These are phyloP conservation scores for Skeletonema marinoi DNA, from an alignment of 108 stramenopile genomes.

Conservation along the genomic window DNA sequence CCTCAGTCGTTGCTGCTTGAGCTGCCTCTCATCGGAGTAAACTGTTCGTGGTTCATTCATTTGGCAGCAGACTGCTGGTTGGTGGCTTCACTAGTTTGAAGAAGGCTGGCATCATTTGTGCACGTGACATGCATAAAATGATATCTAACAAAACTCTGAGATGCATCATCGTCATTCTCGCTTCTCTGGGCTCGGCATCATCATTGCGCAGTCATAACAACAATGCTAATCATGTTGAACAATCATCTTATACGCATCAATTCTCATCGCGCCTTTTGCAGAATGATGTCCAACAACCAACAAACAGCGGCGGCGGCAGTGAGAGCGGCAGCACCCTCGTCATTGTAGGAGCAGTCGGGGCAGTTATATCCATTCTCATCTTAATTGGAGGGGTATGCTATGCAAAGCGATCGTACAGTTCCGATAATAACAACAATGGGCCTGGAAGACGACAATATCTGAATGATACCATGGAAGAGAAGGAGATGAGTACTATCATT, in stretches of 20 bases:
- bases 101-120: not conserved
- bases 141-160: not conserved
- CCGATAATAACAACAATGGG: not conserved
- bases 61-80: not conserved
- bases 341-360: conserved; percentile 32
- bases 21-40: not conserved
- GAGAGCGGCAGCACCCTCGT: conserved; percentile 17
- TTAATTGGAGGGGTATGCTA: conserved; percentile 30
- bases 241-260: not conserved
- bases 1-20: no score
- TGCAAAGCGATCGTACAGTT: conserved; percentile 16
- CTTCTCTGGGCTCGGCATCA: not conserved
- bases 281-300: not conserved
- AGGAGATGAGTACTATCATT: not conserved
- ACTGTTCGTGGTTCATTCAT: not conserved
- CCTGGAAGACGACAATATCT: not conserved
- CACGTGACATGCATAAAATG: not conserved
- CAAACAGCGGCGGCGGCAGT: not conserved
- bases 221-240: not conserved
- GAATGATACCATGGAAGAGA: not conserved
- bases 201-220: not conserved
- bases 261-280: not conserved
- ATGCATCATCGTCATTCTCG: not conserved
- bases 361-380: conserved; percentile 21
- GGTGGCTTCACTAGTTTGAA: not conserved